phyloP scores from a whole-genome alignment of 2,329 filamentous ascomycete species.

The Botrytis medusae region DNA sequence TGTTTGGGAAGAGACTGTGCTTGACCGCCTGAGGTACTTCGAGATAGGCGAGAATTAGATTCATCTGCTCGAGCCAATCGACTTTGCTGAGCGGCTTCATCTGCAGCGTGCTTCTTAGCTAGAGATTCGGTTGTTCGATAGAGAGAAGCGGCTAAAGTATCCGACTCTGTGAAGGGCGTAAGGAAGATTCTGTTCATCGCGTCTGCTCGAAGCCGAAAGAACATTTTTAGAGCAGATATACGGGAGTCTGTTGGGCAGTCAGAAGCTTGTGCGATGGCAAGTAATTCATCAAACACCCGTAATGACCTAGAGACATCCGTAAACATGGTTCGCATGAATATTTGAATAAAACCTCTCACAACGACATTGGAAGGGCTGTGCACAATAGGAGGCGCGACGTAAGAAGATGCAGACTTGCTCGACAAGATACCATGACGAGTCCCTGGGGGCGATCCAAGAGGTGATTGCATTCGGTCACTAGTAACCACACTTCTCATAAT shows the following conservation, averaged over 20 bases:
- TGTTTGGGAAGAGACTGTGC: conserved; percentile 41
- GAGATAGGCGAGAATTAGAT: conserved; percentile 32
- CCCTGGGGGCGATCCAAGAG: conserved; percentile 40
- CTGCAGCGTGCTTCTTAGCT: conserved; percentile 43
- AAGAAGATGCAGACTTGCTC: conserved; percentile 27
- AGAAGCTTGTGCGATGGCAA: conserved; percentile 61
- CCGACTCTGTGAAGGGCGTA: conserved; percentile 67
- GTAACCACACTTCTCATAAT: conserved; percentile 53
- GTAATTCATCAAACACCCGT: conserved; percentile 60
- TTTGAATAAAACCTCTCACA: conserved; percentile 66
- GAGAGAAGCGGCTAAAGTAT: conserved; percentile 69
- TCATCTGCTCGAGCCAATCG: conserved; percentile 43
- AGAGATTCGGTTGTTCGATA: conserved; percentile 60
- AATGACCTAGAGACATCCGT: conserved; percentile 63
- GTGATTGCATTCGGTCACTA: conserved; percentile 47
- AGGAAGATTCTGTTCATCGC: conserved; percentile 76
- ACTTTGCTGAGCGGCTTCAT: conserved; percentile 44
- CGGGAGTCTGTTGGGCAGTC: conserved; percentile 67
- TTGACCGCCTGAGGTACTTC: conserved; percentile 39
- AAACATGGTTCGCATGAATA: conserved; percentile 75
- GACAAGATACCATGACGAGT: conserved; percentile 33
- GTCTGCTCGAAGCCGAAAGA: conserved; percentile 83
- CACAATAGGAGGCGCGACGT: conserved; percentile 22
- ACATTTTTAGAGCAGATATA: conserved; percentile 70
- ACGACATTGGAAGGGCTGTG: conserved; percentile 68